These are phyloP conservation scores for Omphalotus olearius DNA, from an alignment of 1,284 basidiomycete species.

Conservation along the genomic window DNA sequence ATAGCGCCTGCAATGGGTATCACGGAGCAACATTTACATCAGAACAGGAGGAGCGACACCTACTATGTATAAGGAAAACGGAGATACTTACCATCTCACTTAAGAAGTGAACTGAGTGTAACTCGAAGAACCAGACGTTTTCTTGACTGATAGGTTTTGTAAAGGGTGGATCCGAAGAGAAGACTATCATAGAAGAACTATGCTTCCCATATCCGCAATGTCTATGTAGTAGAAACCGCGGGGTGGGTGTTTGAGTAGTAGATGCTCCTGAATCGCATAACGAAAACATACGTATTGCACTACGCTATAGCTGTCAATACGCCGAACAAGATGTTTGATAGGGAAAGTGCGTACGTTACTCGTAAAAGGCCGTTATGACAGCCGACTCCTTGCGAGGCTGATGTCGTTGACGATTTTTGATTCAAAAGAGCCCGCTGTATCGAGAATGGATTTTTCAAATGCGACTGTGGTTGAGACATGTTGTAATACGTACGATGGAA, in stretches of 20 bases:
- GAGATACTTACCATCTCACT: constrained; percentile 32
- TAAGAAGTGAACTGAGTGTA: constrained; percentile 28
- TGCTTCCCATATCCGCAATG: constrained; percentile 38
- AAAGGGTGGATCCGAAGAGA: constrained; percentile 32
- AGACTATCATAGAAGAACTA: constrained; percentile 35
- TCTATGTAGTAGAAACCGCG: constrained; percentile 19
- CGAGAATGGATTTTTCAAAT: constrained; percentile 14
- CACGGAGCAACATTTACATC: neutral
- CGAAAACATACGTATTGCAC: constrained; percentile 24
- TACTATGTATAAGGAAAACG: neutral
- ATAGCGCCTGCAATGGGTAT: constrained; percentile 25
- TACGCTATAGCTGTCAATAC: constrained; percentile 10
- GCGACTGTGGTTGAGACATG: too few relatives aligned
- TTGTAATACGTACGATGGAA: too few relatives aligned
- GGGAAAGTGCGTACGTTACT: constrained; percentile 21
- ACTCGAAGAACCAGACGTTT: constrained; percentile 21
- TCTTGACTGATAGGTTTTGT: constrained; percentile 29
- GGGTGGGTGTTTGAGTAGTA: too few relatives aligned
- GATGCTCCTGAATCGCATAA: neutral
- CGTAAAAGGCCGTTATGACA: constrained; percentile 29
- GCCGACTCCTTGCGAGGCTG: constrained; percentile 16
- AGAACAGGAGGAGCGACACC: neutral
- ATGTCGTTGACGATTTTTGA: constrained; percentile 11
- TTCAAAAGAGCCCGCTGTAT: constrained; percentile 13
- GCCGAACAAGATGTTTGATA: constrained; percentile 14